Evolutionary conservation across 2,329 filamentous ascomycete species (phyloP).

Genomic region (Hirsutella minnesotensis): DNA sequence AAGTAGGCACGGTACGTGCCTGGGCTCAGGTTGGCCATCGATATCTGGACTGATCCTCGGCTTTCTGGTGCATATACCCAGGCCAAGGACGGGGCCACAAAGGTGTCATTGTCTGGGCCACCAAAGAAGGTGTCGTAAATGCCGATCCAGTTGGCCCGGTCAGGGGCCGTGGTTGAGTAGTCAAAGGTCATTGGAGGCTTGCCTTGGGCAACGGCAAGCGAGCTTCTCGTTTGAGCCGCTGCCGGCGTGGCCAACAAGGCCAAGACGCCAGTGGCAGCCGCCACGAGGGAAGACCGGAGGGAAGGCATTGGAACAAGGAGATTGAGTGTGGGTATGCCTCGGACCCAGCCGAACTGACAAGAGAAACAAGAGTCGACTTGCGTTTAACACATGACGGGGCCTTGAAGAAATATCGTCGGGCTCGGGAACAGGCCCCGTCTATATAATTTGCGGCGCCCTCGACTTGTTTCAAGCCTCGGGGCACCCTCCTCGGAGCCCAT

Average conservation of each 20-base stretch:
- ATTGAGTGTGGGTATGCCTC: not conserved
- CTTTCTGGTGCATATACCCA: slow-evolving; percentile 21
- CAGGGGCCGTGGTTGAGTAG: slow-evolving; percentile 18
- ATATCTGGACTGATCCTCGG: slow-evolving; percentile 15
- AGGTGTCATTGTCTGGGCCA: slow-evolving; percentile 19
- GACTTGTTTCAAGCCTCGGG: too few relatives aligned
- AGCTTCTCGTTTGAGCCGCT: slow-evolving; percentile 1
- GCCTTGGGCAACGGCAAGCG: slow-evolving; percentile 3
- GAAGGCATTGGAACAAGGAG: not conserved
- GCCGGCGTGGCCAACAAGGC: not conserved
- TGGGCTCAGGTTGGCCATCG: slow-evolving; percentile 11
- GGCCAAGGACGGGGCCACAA: slow-evolving; percentile 14
- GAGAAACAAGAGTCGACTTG: not conserved
- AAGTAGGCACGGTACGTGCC: slow-evolving; percentile 25
- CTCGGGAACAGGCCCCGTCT: too few relatives aligned
- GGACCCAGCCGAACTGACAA: not conserved
- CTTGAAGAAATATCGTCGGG: not conserved
- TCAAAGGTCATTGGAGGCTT: slow-evolving; percentile 18
- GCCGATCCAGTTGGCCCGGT: slow-evolving; percentile 25
- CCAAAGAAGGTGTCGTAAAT: slow-evolving; percentile 21
- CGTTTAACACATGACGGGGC: not conserved
- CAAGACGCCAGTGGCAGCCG: not conserved
- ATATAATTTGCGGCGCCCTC: too few relatives aligned
- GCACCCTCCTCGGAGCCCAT: too few relatives aligned
- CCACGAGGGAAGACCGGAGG: not conserved